Evolutionary conservation across 768 basidiomycete species (phyloP).

Genomic region (Lentinula sp.): DNA sequence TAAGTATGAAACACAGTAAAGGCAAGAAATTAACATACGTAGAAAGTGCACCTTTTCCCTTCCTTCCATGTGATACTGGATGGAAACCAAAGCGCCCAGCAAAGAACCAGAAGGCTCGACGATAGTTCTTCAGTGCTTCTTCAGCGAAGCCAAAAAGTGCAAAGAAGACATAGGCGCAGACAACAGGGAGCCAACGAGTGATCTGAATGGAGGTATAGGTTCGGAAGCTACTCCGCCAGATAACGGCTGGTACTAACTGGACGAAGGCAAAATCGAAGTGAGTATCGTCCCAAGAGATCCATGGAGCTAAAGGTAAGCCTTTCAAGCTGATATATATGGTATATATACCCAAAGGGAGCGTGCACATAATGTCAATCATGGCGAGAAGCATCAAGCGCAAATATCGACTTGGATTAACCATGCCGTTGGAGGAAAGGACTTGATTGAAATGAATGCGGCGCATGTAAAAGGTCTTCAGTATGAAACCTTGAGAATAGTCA

Average conservation of each 20-base stretch:
- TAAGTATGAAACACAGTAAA: neutral
- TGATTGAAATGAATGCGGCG: constrained; percentile 31
- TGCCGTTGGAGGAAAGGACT: constrained; percentile 27
- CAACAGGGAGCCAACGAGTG: constrained; percentile 32
- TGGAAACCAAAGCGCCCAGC: neutral
- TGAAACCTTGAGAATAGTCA: neutral
- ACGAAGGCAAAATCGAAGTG: constrained; percentile 45
- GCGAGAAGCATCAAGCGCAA: constrained; percentile 55
- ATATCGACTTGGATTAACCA: constrained; percentile 43
- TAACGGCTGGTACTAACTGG: constrained; percentile 28
- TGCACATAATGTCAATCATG: constrained; percentile 37
- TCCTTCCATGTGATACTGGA: neutral
- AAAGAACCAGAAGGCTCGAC: neutral
- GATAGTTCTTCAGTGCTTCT: constrained; percentile 19
- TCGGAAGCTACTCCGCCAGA: constrained; percentile 29
- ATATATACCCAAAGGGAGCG: constrained; percentile 36
- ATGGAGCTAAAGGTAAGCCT: constrained; percentile 31
- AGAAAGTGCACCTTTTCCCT: neutral
- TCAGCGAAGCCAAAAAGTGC: constrained; percentile 39
- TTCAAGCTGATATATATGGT: constrained; percentile 30
- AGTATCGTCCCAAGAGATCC: constrained; percentile 43
- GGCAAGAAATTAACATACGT: neutral
- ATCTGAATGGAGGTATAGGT: constrained; percentile 21
- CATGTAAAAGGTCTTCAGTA: neutral
- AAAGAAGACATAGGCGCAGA: constrained; percentile 33